These are phyloP conservation scores for Sporothrix schenckii DNA, from an alignment of 2,329 filamentous ascomycete species.

Conservation along the genomic window DNA sequence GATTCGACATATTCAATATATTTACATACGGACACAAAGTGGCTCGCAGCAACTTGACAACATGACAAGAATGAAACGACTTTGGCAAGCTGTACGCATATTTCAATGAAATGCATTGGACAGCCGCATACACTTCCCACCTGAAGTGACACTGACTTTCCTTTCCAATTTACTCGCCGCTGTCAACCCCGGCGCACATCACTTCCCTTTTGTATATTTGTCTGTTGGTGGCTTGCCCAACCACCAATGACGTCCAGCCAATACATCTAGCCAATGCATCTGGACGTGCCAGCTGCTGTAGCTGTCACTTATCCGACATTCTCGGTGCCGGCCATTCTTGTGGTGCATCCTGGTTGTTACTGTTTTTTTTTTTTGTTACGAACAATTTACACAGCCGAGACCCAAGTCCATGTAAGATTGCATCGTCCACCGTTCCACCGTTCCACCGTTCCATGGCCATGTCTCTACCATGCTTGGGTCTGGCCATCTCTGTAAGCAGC, in stretches of 20 bases:
- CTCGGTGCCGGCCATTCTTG: too few relatives aligned
- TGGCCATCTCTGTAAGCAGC: neutral
- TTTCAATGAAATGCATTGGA: too few relatives aligned
- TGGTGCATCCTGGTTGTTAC: neutral
- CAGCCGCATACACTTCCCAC: too few relatives aligned
- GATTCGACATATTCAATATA: too few relatives aligned
- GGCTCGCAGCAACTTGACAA: too few relatives aligned
- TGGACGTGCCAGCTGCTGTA: constrained; percentile 5
- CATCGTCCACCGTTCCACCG: too few relatives aligned
- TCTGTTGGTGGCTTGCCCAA: constrained; percentile 14
- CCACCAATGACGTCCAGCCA: neutral
- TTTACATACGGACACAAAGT: too few relatives aligned
- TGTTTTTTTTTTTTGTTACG: neutral
- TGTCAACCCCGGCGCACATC: neutral
- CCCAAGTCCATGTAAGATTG: neutral
- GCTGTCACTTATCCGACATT: too few relatives aligned
- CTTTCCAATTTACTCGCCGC: neutral
- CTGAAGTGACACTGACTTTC: too few relatives aligned
- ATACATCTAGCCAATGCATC: neutral
- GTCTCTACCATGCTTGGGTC: constrained; percentile 6
- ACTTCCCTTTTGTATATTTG: neutral
- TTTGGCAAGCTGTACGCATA: too few relatives aligned
- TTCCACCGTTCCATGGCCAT: neutral
- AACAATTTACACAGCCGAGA: too few relatives aligned
- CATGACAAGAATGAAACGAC: too few relatives aligned